A percentile compares a stretch with the other conserved stretches of the same genome.
These are phyloP conservation scores for Trichosporon ovoides DNA, from an alignment of 1,284 basidiomycete species.

Conservation along the genomic window DNA sequence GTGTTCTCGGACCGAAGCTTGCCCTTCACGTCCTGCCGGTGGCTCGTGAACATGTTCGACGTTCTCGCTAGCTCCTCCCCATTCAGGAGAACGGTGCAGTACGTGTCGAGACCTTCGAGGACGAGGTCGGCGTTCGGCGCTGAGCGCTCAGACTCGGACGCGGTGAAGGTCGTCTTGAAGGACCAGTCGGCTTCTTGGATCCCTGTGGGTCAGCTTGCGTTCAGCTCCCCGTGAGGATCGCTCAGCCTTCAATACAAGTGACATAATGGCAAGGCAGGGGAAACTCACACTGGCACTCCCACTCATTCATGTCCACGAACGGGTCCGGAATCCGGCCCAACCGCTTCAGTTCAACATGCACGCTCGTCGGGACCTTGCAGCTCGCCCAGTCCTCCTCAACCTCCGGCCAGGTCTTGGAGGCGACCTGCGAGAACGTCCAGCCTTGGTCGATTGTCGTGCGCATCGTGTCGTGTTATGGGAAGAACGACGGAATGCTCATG, in stretches of 20 bases:
- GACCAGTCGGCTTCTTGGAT: conserved; percentile 77
- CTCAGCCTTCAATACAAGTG: no score
- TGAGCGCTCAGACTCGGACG: conserved; percentile 53
- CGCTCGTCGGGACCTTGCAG: conserved; percentile 61
- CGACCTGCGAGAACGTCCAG: conserved; percentile 30
- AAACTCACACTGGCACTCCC: conserved; percentile 73
- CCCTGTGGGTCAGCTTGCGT: conserved; percentile 54
- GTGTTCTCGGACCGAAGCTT: conserved; percentile 59
- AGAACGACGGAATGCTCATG: background rate
- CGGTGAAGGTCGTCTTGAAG: conserved; percentile 64
- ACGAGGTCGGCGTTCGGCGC: conserved; percentile 59
- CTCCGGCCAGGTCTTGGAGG: conserved; percentile 16
- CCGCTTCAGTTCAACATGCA: conserved; percentile 75
- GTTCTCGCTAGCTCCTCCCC: conserved; percentile 58
- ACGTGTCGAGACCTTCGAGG: conserved; percentile 85
- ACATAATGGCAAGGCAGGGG: no score
- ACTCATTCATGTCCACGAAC: conserved; percentile 68
- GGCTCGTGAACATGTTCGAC: conserved; percentile 70
- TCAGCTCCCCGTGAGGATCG: no score
- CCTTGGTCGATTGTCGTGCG: background rate
- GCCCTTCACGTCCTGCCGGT: conserved; percentile 60
- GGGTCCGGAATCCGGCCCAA: conserved; percentile 71
- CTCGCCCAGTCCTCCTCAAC: conserved; percentile 32
- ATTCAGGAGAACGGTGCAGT: conserved; percentile 67
- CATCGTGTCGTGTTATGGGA: background rate